Conservation (phyloP, 176 grass and related monocot genomes). For the Tillandsia fasciculata region DNA sequence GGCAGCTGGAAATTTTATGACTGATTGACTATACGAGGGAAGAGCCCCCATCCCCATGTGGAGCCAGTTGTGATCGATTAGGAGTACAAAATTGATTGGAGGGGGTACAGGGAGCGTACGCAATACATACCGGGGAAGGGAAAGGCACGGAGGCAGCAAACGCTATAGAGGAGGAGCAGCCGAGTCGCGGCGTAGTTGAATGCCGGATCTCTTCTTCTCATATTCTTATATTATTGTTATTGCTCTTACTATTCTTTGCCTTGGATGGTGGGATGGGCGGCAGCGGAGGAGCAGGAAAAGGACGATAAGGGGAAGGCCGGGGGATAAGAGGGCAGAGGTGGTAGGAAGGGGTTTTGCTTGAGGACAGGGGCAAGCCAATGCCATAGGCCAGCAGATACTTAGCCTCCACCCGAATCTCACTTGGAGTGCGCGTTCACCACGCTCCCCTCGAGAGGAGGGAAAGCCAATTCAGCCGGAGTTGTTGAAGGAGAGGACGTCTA, state of each 20-base stretch:
- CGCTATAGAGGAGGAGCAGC: not conserved
- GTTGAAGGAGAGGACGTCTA: not conserved
- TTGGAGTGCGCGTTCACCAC: too few relatives aligned
- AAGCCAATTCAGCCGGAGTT: not conserved
- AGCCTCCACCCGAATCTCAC: not conserved
- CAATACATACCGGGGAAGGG: not conserved
- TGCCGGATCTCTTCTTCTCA: not conserved
- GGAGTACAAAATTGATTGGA: not conserved
- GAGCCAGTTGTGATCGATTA: not conserved
- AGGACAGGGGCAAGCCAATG: too few relatives aligned
- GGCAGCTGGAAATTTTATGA: too few relatives aligned
- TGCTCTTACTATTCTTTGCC: not conserved
- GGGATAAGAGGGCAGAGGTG: not conserved
- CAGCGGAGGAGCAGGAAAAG: not conserved
- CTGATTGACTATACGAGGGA: too few relatives aligned
- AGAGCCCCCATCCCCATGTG: too few relatives aligned
- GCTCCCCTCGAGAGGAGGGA: not conserved
- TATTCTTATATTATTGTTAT: not conserved
- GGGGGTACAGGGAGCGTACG: not conserved
- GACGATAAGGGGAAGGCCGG: not conserved
- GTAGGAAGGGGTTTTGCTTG: not conserved
- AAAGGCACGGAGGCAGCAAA: not conserved
- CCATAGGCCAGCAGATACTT: too few relatives aligned
- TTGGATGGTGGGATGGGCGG: not conserved
- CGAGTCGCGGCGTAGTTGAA: not conserved